These are phyloP conservation scores for Teratosphaeria pseudoeucalypti DNA, from an alignment of 2,329 filamentous ascomycete genomes.

Conservation along the genomic window DNA sequence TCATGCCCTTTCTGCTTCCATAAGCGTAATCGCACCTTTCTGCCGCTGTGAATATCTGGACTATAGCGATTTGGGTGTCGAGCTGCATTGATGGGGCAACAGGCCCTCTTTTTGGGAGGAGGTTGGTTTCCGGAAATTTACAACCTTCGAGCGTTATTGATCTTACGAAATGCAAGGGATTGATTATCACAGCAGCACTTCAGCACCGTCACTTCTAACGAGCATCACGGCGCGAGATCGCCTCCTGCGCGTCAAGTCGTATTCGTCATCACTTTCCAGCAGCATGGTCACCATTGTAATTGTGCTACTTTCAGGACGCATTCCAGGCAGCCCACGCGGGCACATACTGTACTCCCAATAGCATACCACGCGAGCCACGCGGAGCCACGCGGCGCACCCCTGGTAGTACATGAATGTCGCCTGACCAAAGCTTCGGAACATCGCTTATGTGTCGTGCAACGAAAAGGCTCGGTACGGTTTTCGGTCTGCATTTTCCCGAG, in stretches of 20 bases:
- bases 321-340: background rate
- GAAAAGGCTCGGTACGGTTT: background rate
- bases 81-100: too few relatives aligned
- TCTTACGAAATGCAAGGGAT: too few relatives aligned
- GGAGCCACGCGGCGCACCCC: background rate
- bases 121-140: too few relatives aligned
- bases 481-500: background rate
- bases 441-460: background rate
- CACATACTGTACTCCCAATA: background rate
- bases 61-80: too few relatives aligned
- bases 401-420: background rate
- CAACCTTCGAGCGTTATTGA: too few relatives aligned
- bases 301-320: background rate
- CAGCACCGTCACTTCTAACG: background rate
- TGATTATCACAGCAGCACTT: background rate
- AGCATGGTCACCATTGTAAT: background rate
- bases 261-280: background rate
- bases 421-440: background rate
- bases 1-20: too few relatives aligned
- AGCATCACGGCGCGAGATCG: background rate
- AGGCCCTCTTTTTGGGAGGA: too few relatives aligned
- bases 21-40: too few relatives aligned
- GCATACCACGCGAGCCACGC: background rate
- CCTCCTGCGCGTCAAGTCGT: background rate
- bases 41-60: too few relatives aligned